A percentile compares a stretch with the other conserved stretches of the same genome.
phyloP scores from a whole-genome alignment of 345 rosid genomes.

The Camelina sativa region DNA sequence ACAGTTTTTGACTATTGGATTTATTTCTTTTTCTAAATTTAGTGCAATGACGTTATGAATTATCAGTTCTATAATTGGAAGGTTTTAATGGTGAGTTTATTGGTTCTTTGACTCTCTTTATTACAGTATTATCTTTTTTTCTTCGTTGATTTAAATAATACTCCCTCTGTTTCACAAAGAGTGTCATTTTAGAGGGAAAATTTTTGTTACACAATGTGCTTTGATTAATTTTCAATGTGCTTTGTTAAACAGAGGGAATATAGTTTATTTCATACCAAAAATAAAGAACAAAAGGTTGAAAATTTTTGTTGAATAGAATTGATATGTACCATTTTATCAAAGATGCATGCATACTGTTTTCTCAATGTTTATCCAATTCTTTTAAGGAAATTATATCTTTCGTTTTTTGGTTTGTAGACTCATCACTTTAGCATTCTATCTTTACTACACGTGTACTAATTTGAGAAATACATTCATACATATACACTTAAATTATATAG shows the following conservation, averaged over 20 bases:
- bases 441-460: background rate
- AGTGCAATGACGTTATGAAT: no score
- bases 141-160: no score
- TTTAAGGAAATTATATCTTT: no score
- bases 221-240: no score
- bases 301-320: no score
- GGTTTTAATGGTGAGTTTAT: background rate
- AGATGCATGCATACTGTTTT: background rate
- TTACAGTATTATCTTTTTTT: background rate
- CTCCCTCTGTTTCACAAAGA: no score
- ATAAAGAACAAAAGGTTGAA: no score
- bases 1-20: background rate
- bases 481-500: background rate
- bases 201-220: no score
- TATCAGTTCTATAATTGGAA: background rate
- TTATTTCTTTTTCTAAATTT: background rate
- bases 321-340: background rate
- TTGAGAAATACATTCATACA: background rate
- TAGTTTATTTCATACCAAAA: no score
- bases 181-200: no score
- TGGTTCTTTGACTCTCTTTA: background rate
- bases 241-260: no score
- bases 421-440: background rate
- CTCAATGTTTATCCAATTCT: conserved; percentile 7
- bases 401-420: no score